Conservation (phyloP, 169 alveolate genomes). For the Cryptosporidium felis region DNA sequence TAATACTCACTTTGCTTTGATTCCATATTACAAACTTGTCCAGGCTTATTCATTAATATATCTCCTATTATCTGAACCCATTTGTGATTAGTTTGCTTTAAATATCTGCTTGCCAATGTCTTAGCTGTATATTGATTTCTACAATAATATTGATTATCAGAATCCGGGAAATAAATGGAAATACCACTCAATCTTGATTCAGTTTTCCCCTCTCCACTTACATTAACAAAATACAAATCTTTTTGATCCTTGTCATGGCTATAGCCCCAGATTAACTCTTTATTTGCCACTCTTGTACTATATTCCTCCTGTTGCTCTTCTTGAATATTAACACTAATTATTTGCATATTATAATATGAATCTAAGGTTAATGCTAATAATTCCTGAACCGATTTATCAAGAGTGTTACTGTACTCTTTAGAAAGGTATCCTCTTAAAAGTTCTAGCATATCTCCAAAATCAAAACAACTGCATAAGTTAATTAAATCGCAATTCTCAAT, state of each 20-base stretch:
- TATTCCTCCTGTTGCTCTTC: too few relatives aligned
- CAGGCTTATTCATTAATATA: slow-evolving; percentile 33
- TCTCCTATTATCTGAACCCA: slow-evolving; percentile 48
- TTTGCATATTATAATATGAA: slow-evolving; percentile 67
- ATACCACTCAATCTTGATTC: slow-evolving; percentile 73
- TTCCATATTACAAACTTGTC: slow-evolving; percentile 27
- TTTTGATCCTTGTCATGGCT: slow-evolving; percentile 53
- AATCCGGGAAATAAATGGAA: slow-evolving; percentile 76
- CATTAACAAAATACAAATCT: neutral
- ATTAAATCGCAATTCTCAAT: slow-evolving; percentile 74
- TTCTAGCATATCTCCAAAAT: slow-evolving; percentile 75
- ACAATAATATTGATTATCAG: slow-evolving; percentile 64
- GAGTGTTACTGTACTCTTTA: slow-evolving; percentile 63
- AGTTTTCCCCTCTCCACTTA: neutral
- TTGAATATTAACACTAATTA: slow-evolving; percentile 60
- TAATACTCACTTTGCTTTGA: neutral
- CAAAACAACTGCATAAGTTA: slow-evolving; percentile 77
- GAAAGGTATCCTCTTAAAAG: slow-evolving; percentile 66
- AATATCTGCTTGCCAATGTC: slow-evolving; percentile 7
- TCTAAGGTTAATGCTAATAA: slow-evolving; percentile 64
- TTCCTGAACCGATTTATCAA: slow-evolving; percentile 71
- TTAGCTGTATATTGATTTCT: slow-evolving; percentile 23
- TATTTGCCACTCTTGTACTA: slow-evolving; percentile 36
- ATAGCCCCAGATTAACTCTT: slow-evolving; percentile 17
- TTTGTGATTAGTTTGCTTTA: slow-evolving; percentile 2